These are phyloP conservation scores for Podospora sp. DNA, from an alignment of 495 filamentous ascomycete species.

Conservation along the genomic window DNA sequence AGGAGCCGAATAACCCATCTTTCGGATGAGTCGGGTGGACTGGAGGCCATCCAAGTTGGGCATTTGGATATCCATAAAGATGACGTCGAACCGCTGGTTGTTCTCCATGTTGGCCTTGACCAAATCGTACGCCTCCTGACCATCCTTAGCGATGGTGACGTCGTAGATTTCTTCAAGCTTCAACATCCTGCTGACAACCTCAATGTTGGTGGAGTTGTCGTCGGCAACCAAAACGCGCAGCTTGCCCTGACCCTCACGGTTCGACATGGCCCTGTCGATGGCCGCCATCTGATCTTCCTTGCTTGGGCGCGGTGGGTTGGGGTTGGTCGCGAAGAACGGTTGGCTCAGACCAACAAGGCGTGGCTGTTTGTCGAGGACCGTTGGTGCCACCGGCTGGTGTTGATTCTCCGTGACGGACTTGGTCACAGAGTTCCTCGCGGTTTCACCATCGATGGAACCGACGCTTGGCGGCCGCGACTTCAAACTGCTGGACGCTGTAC, in stretches of 20 bases:
- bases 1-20: constrained; percentile 83
- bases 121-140: constrained; percentile 83
- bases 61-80: constrained; percentile 97
- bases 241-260: constrained; percentile 59
- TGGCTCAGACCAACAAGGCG: constrained; percentile 81
- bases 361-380: constrained; percentile 60
- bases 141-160: constrained; percentile 80
- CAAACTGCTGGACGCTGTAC: constrained; percentile 51
- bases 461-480: constrained; percentile 76
- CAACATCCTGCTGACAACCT: constrained; percentile 70
- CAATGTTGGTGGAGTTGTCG: constrained; percentile 93
- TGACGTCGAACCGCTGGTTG: constrained; percentile 72
- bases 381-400: constrained; percentile 16
- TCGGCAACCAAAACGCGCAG: constrained; percentile 89
- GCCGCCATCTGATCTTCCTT: constrained; percentile 45
- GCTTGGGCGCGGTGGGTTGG: constrained; percentile 37
- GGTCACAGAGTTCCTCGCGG: constrained; percentile 38
- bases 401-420: constrained; percentile 33
- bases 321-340: constrained; percentile 75
- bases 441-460: constrained; percentile 70
- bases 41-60: constrained; percentile 88
- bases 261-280: constrained; percentile 53
- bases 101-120: constrained; percentile 81
- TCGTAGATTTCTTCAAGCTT: constrained; percentile 64
- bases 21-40: constrained; percentile 81